phyloP scores from a whole-genome alignment of 176 grass and related monocot genomes.

The Stipa capillata region DNA sequence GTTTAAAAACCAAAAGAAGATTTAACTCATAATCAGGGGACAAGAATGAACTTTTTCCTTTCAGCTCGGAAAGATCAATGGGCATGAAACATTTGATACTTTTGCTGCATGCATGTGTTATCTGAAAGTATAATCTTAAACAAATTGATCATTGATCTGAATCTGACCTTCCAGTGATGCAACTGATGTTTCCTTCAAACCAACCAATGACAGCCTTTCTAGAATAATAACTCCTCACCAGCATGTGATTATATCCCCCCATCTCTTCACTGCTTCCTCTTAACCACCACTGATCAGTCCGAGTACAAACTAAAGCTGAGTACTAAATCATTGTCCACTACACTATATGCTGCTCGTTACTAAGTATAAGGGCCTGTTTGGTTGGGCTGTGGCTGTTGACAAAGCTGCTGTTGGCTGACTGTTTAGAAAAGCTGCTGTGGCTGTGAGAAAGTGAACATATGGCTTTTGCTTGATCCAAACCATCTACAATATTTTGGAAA shows the following conservation, averaged over 20 bases:
- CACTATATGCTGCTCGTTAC: neutral
- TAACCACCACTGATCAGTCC: neutral
- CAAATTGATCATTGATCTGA: neutral
- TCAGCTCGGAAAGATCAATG: neutral
- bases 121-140: neutral
- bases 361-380: too few species aligned
- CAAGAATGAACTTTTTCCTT: neutral
- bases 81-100: neutral
- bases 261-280: neutral
- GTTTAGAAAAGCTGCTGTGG: too few species aligned
- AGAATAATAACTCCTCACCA: neutral
- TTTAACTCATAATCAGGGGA: too few species aligned
- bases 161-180: conserved; percentile 17
- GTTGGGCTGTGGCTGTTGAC: too few species aligned
- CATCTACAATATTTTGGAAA: too few species aligned
- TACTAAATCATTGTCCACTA: neutral
- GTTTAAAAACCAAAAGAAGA: too few species aligned
- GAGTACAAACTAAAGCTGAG: too few species aligned
- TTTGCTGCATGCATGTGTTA: neutral
- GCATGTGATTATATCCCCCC: neutral
- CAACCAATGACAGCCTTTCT: conserved; percentile 3
- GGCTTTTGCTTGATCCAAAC: too few species aligned
- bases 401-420: too few species aligned
- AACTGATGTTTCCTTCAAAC: conserved; percentile 28
- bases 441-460: too few species aligned